Evolutionary conservation across 75 land plant genomes (phyloP).

Genomic region (Chamaecyparis obtusa): DNA sequence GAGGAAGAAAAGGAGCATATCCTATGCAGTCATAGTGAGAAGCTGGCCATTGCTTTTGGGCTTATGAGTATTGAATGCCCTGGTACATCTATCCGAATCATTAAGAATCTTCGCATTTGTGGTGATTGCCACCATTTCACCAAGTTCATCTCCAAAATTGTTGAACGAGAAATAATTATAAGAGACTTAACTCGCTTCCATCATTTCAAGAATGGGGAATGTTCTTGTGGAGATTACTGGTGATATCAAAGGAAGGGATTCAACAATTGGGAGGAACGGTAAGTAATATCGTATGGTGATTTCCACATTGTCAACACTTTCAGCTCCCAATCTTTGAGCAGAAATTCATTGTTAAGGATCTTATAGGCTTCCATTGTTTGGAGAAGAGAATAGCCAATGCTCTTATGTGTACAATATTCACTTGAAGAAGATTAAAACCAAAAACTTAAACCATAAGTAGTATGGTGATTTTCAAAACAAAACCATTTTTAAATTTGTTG

Average conservation of each 20-base stretch:
- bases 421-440: not conserved
- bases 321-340: not conserved
- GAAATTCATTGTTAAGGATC: not conserved
- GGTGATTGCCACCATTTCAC: conserved; percentile 22
- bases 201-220: conserved; percentile 32
- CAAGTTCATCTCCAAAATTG: conserved; percentile 27
- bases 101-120: conserved; percentile 29
- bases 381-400: not conserved
- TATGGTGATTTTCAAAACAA: not conserved
- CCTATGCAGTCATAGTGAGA: conserved; percentile 5
- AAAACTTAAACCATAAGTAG: not conserved
- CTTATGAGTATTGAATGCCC: conserved; percentile 15
- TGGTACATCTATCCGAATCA: conserved; percentile 19
- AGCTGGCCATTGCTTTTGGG: conserved; percentile 16
- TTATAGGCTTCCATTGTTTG: not conserved
- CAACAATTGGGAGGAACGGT: not conserved
- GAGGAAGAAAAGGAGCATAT: conserved; percentile 5
- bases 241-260: not conserved
- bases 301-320: not conserved
- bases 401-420: not conserved
- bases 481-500: not conserved
- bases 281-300: no score
- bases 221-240: conserved; percentile 33
- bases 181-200: conserved; percentile 25
- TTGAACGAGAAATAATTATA: conserved; percentile 20